Evolutionary conservation across 169 alveolate species (phyloP).

Genomic region (Plasmodium billcollinsi): DNA sequence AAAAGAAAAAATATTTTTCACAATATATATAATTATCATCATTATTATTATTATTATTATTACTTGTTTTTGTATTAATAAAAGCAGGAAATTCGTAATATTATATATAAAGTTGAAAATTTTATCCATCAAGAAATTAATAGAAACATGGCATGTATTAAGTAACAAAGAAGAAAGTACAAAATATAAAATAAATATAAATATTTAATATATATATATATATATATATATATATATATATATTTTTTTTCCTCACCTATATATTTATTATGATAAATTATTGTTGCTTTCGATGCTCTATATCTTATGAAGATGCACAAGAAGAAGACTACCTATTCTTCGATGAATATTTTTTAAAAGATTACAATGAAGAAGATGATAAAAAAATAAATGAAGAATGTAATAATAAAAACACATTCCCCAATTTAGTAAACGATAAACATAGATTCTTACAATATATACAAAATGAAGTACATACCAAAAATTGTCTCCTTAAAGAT

Average conservation of each 20-base stretch:
- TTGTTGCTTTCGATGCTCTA: constrained; percentile 56
- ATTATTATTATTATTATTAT: too few relatives aligned
- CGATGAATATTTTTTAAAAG: constrained; percentile 44
- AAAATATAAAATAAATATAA: too few relatives aligned
- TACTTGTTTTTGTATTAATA: too few relatives aligned
- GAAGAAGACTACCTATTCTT: constrained; percentile 37
- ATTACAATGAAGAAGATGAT: constrained; percentile 8
- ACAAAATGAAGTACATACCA: not conserved
- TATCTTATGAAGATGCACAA: constrained; percentile 12
- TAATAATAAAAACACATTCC: not conserved
- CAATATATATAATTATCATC: too few relatives aligned
- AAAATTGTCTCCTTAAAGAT: not conserved
- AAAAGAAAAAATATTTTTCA: too few relatives aligned
- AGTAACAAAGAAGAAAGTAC: too few relatives aligned
- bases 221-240: too few relatives aligned
- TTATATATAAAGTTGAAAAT: too few relatives aligned
- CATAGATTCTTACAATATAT: constrained; percentile 21
- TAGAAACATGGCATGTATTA: not conserved
- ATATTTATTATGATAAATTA: constrained; percentile 20
- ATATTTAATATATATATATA: too few relatives aligned
- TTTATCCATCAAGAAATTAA: not conserved
- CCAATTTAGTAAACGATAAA: constrained; percentile 27
- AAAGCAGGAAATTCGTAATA: too few relatives aligned
- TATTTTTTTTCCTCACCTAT: not conserved
- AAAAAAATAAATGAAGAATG: not conserved